Evolutionary conservation across 176 grass and related monocot species (phyloP), one percentile per base, ranked within the genome.

Genomic region (Oryza officinalis): DNA sequence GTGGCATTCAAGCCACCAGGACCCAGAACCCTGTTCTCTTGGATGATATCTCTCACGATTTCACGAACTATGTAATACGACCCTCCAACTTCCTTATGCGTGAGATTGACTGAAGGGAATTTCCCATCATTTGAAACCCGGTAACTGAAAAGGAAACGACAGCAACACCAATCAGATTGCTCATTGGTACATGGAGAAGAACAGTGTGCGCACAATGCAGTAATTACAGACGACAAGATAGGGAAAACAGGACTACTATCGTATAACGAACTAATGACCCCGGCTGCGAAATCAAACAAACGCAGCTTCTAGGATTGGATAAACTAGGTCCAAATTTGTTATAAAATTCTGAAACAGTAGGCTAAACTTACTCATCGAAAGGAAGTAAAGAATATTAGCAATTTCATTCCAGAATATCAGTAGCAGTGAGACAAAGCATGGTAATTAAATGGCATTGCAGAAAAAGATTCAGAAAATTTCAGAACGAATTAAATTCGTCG

Each of bases 51-150:
- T 74, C 96, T 86, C 76, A 98, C 81, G 64, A 98, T 95, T 65
- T 98, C 93, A 69, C 96, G 93, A 67, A 98, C 87, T 72, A 87
- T 98, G 85, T 98, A 98, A 47, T 94, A 98, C 10, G 96, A 98
- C 27, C 96, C 96, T 72, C 96, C 96, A 69, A 95, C 93, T 90
- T 96, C 93, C 87, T 95, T 98, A 13, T 98, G 96, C 60, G 96
- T 98, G 49, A 98, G 85, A 67, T 94, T 98, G 43, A 98, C 77
- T 5, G 96, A 98, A 67, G 96, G 96, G 82, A 98, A 98, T 33
- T 88, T 95, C 17, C 96, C 96, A 1, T 89, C 83, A 32, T 98
- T 88, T 76, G 81, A 87, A 65, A 79, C 40, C 26, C 91, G 87
- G 46, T 94, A 95, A 6, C 96, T 98, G 87, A 72, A 80, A 47